Evolutionary conservation across 345 rosid species (phyloP), one percentile per base, ranked within the genome.

Genomic region (Citrus inodora): DNA sequence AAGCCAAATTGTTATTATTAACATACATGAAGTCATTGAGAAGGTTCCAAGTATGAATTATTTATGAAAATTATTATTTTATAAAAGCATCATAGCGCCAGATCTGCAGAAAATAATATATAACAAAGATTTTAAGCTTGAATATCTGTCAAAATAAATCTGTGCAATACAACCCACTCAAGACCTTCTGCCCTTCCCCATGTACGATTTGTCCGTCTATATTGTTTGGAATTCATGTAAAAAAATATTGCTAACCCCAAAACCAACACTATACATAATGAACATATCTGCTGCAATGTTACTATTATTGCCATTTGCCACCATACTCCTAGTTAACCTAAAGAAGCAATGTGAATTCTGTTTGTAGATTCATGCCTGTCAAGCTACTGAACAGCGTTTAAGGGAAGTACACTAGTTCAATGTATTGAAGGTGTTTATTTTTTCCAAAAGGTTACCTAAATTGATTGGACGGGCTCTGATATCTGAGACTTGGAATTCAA

Each of bases 391-490:
- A 27, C 28, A 28, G 28, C 6, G 27, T 67, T 62, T 10, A 67
- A 33, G 14, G 25, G 9, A 14, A 7, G 24, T 69, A 56, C 2
- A 40, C 33, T 22, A 9, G 9, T 62, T 37, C 35, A 19, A 19
- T 33, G 58, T 48, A 27, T 40, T 63, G 14, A 53, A 27, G 40
- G 37, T 14, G 24, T 28, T 24, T 35, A 25, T 21, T 16, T 53
- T 53, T 17, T 28, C 53, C 51, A 51, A 30, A 79, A 3, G 21
- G 32, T 69, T 42, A 74, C 81, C 83, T 60, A 61, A 80, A 51
- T 48, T 32, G 59, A 22, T 62, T 46, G 8, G 51, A 58, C 48
- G 33, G 60, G 68, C 76, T 77, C 70, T 65, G 27, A 24, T 16
- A 61, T 53, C 24, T 16, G 27, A 7, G 62, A 61, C 19, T 27